A percentile compares a stretch with the other conserved stretches of the same genome.
phyloP scores from a whole-genome alignment of 768 basidiomycete genomes.

The Tylopilus intermedius region DNA sequence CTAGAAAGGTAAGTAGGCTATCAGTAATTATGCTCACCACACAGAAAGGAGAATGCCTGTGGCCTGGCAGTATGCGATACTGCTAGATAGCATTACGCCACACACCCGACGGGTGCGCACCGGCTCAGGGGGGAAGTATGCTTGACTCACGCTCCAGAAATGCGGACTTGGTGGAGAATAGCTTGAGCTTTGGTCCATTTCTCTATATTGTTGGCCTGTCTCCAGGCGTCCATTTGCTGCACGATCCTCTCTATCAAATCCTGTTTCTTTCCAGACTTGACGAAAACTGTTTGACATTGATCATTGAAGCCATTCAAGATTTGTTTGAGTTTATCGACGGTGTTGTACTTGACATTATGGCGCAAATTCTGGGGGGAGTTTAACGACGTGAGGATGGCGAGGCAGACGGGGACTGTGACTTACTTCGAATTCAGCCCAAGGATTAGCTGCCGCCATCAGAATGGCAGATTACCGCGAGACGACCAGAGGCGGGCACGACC shows the following conservation, averaged over 20 bases:
- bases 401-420: conserved; percentile 17
- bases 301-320: conserved; percentile 76
- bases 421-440: conserved; percentile 76
- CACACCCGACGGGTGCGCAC: conserved; percentile 8
- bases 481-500: conserved; percentile 9
- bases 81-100: conserved; percentile 8
- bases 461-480: conserved; percentile 2
- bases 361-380: conserved; percentile 52
- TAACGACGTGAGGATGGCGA: conserved; percentile 9
- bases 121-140: conserved; percentile 7
- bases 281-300: conserved; percentile 61
- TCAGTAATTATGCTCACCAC: conserved; percentile 9
- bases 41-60: neutral
- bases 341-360: conserved; percentile 68
- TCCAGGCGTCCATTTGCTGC: conserved; percentile 56
- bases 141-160: conserved; percentile 57
- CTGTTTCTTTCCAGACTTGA: conserved; percentile 81
- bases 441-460: conserved; percentile 57
- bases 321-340: conserved; percentile 81
- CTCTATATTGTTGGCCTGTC: conserved; percentile 48
- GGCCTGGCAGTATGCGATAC: conserved; percentile 1
- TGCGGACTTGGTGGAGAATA: conserved; percentile 63
- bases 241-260: conserved; percentile 79
- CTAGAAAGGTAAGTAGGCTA: conserved; percentile 14
- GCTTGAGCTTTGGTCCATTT: conserved; percentile 67